These are phyloP conservation scores for Fusarium nelsonii DNA, from an alignment of 2,329 filamentous ascomycete genomes.

Conservation along the genomic window DNA sequence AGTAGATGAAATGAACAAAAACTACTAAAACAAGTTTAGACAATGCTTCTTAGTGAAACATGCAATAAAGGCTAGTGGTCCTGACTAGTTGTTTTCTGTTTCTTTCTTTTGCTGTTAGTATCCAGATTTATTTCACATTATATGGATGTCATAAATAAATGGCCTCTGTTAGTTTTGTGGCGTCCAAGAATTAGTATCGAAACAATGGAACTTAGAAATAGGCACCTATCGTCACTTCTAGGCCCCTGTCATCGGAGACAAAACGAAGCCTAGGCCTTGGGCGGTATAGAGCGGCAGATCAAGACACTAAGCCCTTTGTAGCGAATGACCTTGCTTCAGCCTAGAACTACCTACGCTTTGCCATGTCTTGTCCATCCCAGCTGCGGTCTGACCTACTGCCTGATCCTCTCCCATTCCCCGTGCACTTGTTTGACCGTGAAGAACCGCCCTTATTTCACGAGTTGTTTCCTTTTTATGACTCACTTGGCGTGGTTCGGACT, in stretches of 20 bases:
- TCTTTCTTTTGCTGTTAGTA: background rate
- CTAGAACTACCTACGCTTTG: constrained; percentile 31
- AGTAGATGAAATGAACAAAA: background rate
- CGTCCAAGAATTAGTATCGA: background rate
- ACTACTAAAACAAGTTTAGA: background rate
- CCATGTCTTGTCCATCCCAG: constrained; percentile 34
- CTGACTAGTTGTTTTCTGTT: background rate
- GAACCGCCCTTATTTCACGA: constrained; percentile 24
- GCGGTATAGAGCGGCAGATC: constrained; percentile 46
- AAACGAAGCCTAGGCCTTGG: constrained; percentile 29
- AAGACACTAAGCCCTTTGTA: constrained; percentile 36
- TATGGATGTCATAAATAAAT: background rate
- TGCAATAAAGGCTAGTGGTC: background rate
- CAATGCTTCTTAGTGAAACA: background rate
- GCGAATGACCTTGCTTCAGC: constrained; percentile 43
- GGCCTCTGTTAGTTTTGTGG: background rate
- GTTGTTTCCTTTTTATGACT: constrained; percentile 38
- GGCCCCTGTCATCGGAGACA: constrained; percentile 25
- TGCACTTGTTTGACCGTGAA: constrained; percentile 30
- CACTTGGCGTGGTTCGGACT: constrained; percentile 35
- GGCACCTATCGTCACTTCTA: constrained; percentile 7
- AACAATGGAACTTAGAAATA: background rate
- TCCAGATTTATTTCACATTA: background rate
- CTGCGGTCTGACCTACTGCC: constrained; percentile 49
- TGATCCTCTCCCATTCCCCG: constrained; percentile 41